Conservation (phyloP, 257 asterid genomes). For the Catharanthus roseus region DNA sequence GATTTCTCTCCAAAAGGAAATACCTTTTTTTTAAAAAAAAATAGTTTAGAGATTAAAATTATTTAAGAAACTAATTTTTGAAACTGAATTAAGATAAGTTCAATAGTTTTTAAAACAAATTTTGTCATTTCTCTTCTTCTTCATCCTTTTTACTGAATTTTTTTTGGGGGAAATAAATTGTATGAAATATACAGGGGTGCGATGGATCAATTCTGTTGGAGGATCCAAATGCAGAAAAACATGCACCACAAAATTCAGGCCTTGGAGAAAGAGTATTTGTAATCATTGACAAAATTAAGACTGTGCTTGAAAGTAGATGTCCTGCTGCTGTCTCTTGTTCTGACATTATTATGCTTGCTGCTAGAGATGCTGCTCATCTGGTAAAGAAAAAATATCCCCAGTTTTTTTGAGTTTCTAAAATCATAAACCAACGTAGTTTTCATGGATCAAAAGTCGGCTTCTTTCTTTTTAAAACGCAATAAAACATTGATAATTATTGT, state of each 20-base stretch:
- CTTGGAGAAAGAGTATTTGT: constrained; percentile 6
- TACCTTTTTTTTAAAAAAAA: no score
- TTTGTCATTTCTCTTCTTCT: no score
- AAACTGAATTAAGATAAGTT: no score
- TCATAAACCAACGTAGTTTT: no score
- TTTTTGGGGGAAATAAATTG: neutral
- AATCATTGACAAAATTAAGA: constrained; percentile 12
- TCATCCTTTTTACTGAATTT: no score
- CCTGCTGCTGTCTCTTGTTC: constrained; percentile 7
- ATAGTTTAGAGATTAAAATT: no score
- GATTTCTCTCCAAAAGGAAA: no score
- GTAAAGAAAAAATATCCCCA: neutral
- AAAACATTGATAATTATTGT: no score
- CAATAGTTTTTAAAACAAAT: neutral
- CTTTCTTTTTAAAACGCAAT: no score
- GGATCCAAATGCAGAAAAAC: constrained; percentile 4
- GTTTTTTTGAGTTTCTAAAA: no score
- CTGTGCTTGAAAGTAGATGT: neutral
- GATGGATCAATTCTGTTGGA: constrained; percentile 7
- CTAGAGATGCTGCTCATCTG: constrained; percentile 10
- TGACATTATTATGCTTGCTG: constrained; percentile 1
- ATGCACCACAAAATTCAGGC: neutral
- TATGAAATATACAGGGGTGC: neutral
- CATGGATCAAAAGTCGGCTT: no score
- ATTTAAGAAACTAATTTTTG: no score